Evolutionary conservation across 441 rosid genomes (phyloP).

Genomic region (Gossypium schwendimanii): DNA sequence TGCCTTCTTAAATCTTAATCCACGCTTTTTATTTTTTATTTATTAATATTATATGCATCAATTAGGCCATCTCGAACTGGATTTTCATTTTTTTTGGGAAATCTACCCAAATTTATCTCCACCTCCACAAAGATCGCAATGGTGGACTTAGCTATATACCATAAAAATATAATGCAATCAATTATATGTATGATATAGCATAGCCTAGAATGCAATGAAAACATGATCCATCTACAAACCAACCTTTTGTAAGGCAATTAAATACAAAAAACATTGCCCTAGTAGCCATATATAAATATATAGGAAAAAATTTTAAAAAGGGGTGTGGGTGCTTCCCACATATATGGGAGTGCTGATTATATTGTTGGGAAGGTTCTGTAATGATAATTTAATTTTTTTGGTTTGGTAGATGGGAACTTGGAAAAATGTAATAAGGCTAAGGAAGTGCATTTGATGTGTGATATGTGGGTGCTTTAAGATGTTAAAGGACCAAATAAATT

Average conservation of each 20-base stretch:
- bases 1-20: neutral
- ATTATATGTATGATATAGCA: neutral
- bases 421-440: neutral
- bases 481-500: slow-evolving; percentile 2
- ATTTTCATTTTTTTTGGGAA: no score
- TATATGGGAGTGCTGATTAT: slow-evolving; percentile 19
- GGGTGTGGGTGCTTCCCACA: slow-evolving; percentile 7
- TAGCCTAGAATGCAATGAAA: neutral
- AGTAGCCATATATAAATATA: neutral
- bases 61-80: no score
- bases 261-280: neutral
- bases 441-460: neutral
- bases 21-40: neutral
- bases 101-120: no score
- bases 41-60: no score
- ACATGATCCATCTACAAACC: slow-evolving; percentile 1
- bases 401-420: slow-evolving; percentile 7
- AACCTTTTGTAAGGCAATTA: neutral
- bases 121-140: neutral
- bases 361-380: neutral
- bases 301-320: neutral
- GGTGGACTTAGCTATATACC: neutral
- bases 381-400: neutral
- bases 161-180: neutral
- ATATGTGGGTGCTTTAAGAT: neutral